Conservation (phyloP, 371 early-diverging fungal genomes). For the Haplosporangium sp. region DNA sequence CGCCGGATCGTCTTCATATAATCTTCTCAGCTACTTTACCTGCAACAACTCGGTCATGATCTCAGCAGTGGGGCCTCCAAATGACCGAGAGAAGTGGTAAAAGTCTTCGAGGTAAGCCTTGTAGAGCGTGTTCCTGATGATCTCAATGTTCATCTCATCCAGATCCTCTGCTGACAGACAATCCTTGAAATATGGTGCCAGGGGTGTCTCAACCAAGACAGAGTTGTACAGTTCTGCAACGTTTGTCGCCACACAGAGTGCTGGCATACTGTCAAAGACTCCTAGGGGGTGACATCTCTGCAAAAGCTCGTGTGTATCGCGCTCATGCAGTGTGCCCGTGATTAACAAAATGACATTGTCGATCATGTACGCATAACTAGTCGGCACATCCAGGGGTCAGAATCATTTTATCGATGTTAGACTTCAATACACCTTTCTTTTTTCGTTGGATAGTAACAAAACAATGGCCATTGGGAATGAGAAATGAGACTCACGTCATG, state of each 20-base stretch:
- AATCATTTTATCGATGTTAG: no score
- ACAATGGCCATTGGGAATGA: neutral
- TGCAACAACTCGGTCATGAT: conserved; percentile 93
- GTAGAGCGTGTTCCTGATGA: conserved; percentile 97
- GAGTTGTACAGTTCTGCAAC: conserved; percentile 96
- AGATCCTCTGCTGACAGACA: conserved; percentile 96
- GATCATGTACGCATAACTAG: conserved; percentile 98
- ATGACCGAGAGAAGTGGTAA: conserved; percentile 82
- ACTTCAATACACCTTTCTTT: no score
- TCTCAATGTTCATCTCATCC: conserved; percentile 98
- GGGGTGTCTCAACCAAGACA: conserved; percentile 96
- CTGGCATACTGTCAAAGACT: conserved; percentile 96
- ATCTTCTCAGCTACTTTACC: conserved; percentile 56
- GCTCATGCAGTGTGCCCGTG: conserved; percentile 97
- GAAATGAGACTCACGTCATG: conserved; percentile 79
- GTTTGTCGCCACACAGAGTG: conserved; percentile 96
- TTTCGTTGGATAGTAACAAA: no score
- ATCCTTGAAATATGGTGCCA: conserved; percentile 98
- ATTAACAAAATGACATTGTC: conserved; percentile 98
- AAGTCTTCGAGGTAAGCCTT: conserved; percentile 99
- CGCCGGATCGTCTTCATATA: neutral
- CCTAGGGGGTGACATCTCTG: conserved; percentile 98
- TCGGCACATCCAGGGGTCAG: neutral
- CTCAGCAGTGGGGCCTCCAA: conserved; percentile 93
- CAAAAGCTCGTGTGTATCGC: conserved; percentile 96